A percentile compares a stretch with the other conserved stretches of the same genome.
Conservation (phyloP, 371 early-diverging fungal species). For the Funneliformis caledonium region DNA sequence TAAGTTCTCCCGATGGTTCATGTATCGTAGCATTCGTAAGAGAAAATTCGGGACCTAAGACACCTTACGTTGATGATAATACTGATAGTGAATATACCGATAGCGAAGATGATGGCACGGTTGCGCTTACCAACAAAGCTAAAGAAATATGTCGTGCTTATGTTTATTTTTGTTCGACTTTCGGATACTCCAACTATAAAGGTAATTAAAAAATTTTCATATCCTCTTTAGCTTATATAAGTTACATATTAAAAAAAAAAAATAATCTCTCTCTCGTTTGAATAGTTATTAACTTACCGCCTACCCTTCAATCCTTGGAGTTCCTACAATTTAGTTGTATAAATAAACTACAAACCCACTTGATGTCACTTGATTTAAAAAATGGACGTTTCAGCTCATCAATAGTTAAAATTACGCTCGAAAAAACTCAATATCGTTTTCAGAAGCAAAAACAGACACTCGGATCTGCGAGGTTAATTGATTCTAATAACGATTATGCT, state of each 20-base stretch:
- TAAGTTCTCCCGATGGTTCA: slow-evolving; percentile 35
- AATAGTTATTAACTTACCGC: slow-evolving; percentile 17
- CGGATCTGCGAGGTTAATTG: background rate
- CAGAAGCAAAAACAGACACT: background rate
- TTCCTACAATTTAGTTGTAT: slow-evolving; percentile 4
- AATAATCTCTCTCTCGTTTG: background rate
- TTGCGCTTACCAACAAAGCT: background rate
- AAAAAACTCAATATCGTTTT: background rate
- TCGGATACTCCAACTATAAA: background rate
- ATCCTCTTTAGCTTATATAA: background rate
- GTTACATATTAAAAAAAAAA: background rate
- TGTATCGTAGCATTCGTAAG: slow-evolving; percentile 36
- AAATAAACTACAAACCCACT: slow-evolving; percentile 6
- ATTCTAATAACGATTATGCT: background rate
- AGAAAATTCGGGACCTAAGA: background rate
- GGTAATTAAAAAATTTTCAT: background rate
- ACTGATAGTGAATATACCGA: background rate
- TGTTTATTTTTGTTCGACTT: background rate
- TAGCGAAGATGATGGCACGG: background rate
- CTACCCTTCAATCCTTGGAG: background rate
- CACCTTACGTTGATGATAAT: background rate
- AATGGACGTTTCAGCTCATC: background rate
- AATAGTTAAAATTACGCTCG: slow-evolving; percentile 6
- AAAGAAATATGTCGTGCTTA: background rate
- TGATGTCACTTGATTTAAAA: slow-evolving; percentile 22